A percentile compares a stretch with the other conserved stretches of the same genome.
phyloP scores from a whole-genome alignment of 257 asterid species.

The Eustoma russellianum region DNA sequence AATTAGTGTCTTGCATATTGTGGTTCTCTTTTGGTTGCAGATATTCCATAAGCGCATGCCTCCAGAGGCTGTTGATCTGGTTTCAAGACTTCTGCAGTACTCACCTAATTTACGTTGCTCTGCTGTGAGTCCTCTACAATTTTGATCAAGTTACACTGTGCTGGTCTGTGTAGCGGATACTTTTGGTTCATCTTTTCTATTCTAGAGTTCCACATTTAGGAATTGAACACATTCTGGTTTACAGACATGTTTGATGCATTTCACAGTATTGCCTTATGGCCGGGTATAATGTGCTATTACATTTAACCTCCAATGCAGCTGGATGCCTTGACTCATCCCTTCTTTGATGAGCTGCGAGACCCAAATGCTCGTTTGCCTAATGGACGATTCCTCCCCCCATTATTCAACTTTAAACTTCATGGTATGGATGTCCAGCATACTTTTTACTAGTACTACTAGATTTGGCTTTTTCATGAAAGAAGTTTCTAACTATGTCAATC shows the following conservation, averaged over 20 bases:
- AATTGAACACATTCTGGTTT: too few species aligned
- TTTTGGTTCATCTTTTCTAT: too few species aligned
- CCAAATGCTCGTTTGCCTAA: constrained; percentile 40
- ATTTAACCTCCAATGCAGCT: constrained; percentile 17
- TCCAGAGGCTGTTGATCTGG: constrained; percentile 59
- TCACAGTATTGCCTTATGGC: too few species aligned
- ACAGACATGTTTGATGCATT: too few species aligned
- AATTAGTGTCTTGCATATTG: not conserved
- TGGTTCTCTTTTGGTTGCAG: constrained; percentile 13
- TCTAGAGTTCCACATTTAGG: too few species aligned
- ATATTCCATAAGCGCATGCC: constrained; percentile 56
- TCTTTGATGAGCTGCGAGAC: constrained; percentile 53
- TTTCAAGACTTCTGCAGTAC: constrained; percentile 51
- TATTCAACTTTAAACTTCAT: constrained; percentile 48
- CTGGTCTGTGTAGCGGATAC: too few species aligned
- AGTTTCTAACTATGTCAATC: too few species aligned
- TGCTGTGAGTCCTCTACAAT: constrained; percentile 32
- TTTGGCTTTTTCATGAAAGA: too few species aligned
- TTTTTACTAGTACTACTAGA: too few species aligned
- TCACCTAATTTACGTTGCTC: constrained; percentile 50
- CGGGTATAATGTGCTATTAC: too few species aligned
- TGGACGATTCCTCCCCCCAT: constrained; percentile 54
- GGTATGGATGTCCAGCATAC: constrained; percentile 21
- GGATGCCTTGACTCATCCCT: constrained; percentile 45
- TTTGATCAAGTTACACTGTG: not conserved